Evolutionary conservation across 83 land plant species (phyloP).

Genomic region (Picea engelmannii): DNA sequence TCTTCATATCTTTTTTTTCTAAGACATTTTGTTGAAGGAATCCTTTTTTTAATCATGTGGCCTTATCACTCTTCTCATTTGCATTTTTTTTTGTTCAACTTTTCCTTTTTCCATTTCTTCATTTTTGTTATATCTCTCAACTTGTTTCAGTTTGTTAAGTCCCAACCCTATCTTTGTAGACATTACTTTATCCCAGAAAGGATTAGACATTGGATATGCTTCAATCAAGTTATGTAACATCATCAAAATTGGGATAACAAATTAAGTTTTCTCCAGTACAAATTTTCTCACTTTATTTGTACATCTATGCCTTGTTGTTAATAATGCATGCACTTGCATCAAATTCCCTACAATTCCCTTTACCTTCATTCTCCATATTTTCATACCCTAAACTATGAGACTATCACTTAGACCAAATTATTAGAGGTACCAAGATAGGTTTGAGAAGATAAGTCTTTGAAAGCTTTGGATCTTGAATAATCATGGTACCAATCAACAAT

Average conservation of each 20-base stretch:
- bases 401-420: constrained; percentile 17
- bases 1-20: background rate
- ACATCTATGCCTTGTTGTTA: constrained; percentile 40
- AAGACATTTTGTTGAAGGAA: background rate
- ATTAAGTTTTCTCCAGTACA: constrained; percentile 22
- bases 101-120: background rate
- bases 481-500: constrained; percentile 26
- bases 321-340: constrained; percentile 20
- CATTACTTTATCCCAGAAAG: background rate
- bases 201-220: background rate
- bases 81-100: background rate
- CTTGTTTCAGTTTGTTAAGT: background rate
- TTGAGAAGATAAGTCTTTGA: constrained; percentile 24
- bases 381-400: background rate
- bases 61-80: background rate
- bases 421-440: constrained; percentile 33
- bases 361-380: background rate
- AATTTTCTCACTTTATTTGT: constrained; percentile 16
- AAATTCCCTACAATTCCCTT: constrained; percentile 23
- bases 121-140: background rate
- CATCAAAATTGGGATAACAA: constrained; percentile 21
- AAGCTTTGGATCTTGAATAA: constrained; percentile 20
- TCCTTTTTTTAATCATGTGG: background rate
- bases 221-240: constrained; percentile 24
- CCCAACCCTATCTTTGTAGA: background rate